Conservation (phyloP, 768 basidiomycete genomes). For the Mycena alexandri region DNA sequence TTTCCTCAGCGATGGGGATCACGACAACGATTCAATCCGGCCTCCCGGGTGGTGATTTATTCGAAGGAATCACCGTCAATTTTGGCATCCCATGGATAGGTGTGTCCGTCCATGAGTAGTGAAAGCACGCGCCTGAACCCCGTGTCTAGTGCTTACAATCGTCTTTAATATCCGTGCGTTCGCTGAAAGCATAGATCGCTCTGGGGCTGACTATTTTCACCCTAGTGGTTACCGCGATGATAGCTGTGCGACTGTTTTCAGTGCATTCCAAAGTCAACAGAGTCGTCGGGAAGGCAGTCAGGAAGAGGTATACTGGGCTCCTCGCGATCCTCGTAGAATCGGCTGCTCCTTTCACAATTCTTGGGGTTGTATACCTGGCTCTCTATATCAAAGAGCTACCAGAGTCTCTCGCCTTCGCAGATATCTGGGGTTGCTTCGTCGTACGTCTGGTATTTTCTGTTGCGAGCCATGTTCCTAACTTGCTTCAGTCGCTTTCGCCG, state of each 20-base stretch:
- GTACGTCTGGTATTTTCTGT: conserved; percentile 1
- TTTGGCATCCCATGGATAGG: conserved; percentile 47
- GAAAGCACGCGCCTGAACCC: conserved; percentile 34
- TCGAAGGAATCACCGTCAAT: conserved; percentile 40
- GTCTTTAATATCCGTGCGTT: conserved; percentile 46
- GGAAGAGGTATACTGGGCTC: conserved; percentile 46
- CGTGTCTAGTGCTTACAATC: conserved; percentile 41
- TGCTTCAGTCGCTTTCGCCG: conserved; percentile 19
- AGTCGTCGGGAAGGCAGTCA: conserved; percentile 37
- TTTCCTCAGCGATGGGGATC: conserved; percentile 43
- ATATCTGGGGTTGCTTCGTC: conserved; percentile 29
- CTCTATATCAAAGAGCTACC: conserved; percentile 47
- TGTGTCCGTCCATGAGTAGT: background rate
- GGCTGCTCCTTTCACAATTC: conserved; percentile 47
- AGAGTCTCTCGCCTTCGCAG: conserved; percentile 37
- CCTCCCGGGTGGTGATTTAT: conserved; percentile 40
- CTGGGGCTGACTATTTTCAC: too few species aligned
- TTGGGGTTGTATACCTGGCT: conserved; percentile 48
- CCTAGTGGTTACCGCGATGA: conserved; percentile 48
- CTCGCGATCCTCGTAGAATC: conserved; percentile 48
- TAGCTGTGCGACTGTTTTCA: conserved; percentile 45
- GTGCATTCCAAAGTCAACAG: conserved; percentile 36
- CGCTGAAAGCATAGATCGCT: too few species aligned
- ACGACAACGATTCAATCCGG: conserved; percentile 44
- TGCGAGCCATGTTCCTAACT: too few species aligned